Conservation (phyloP, 495 filamentous ascomycete genomes). For the Lasiosphaeris hirsuta region DNA sequence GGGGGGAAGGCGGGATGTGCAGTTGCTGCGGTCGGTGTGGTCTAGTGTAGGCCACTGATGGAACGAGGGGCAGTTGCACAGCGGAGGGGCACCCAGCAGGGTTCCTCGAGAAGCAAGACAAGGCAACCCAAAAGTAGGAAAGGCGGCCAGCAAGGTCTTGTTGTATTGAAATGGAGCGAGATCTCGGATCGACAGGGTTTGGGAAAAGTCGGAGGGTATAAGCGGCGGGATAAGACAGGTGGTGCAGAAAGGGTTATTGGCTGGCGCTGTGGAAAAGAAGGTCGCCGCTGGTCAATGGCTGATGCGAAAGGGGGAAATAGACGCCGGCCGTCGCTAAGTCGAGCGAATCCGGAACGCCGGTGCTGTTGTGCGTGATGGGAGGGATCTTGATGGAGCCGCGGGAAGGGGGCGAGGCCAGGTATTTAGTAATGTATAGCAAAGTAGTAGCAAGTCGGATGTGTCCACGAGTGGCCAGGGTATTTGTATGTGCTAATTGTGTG, state of each 20-base stretch:
- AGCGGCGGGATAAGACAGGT: conserved; percentile 12
- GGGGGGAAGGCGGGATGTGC: too few relatives aligned
- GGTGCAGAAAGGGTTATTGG: background rate
- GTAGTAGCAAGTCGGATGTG: too few relatives aligned
- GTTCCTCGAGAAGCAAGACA: too few relatives aligned
- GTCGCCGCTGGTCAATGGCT: background rate
- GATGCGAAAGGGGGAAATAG: conserved; percentile 3
- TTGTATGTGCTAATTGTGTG: background rate
- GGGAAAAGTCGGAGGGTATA: conserved; percentile 12
- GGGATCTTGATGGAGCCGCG: conserved; percentile 3
- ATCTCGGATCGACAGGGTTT: conserved; percentile 4
- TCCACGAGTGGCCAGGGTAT: background rate
- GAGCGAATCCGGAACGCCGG: conserved; percentile 23
- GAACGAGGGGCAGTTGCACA: too few relatives aligned
- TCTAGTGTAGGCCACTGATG: too few relatives aligned
- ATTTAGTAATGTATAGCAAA: background rate
- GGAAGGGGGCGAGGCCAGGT: background rate
- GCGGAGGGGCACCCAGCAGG: too few relatives aligned
- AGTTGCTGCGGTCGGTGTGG: too few relatives aligned
- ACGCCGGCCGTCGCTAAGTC: conserved; percentile 15
- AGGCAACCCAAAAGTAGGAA: too few relatives aligned
- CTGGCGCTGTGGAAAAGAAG: conserved; percentile 2
- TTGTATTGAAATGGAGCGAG: background rate
- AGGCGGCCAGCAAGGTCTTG: too few relatives aligned
- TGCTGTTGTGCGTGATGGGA: background rate